Conservation (phyloP, 257 asterid species). For the Solanum neorickii region DNA sequence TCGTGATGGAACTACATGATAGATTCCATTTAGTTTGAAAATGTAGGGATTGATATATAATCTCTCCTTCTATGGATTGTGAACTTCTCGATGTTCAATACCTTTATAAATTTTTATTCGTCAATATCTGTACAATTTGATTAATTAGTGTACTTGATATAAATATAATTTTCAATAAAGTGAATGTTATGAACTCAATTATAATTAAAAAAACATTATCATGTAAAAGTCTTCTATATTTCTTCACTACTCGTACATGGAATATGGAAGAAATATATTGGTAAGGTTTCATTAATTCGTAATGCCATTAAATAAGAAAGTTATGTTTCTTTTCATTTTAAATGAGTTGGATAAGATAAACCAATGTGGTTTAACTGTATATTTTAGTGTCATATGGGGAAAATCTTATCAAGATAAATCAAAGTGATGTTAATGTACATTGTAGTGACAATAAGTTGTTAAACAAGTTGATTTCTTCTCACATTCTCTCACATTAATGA, state of each 20-base stretch:
- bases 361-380: neutral
- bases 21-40: neutral
- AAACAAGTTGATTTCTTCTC: too few species aligned
- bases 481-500: too few species aligned
- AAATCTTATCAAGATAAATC: too few species aligned
- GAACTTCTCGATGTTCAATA: neutral
- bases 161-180: neutral
- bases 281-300: neutral
- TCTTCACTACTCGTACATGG: neutral
- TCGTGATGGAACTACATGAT: neutral
- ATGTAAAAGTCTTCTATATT: neutral
- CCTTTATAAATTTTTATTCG: neutral
- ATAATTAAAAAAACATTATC: too few species aligned
- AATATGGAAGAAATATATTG: too few species aligned
- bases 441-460: too few species aligned
- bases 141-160: neutral
- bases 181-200: too few species aligned
- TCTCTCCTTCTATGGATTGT: neutral
- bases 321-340: neutral
- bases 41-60: neutral
- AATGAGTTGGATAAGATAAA: neutral
- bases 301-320: neutral
- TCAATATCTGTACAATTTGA: neutral
- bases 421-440: too few species aligned
- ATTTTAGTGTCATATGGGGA: neutral